Base-by-base conservation (phyloP, 805 yeast species). In the Millerozyma miso region DNA sequence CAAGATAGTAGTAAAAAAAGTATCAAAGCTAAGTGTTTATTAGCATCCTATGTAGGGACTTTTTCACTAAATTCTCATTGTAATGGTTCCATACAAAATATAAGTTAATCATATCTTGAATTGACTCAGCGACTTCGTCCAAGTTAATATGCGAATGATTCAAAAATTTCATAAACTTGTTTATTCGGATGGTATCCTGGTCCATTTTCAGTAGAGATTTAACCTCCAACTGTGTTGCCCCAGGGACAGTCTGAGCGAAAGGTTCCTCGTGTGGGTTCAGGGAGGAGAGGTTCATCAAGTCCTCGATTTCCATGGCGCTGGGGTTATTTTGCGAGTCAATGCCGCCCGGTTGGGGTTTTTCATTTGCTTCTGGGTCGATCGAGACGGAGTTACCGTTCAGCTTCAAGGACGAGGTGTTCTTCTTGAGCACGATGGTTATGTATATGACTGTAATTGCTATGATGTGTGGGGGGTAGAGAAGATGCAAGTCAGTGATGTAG, bases 41-140 rank as follows among this genome's bases (percentile, higher is more conserved):
- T 23, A 71, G 51, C 74, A 70, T 68, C 35, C 53, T 46, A 44
- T 74, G 80, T 13, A 78, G 56, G 2, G 73, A 67, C 47, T 73
- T 75, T 44, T 78, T 73, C 15, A 80, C 76, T 48, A 67, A 60
- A 26, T 69, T 71, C 58, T 87, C 97, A 53, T 86, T 88, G 55
- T 86, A 89, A n/a, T 78, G 60, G 50, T 85, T 88, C 97, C 97
- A 90, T 4, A 79, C 75, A 38, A 88, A 90, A 58, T 90, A 91
- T 3, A 90, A 62, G 3, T 85, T 80, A 34, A 91, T 74, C 55
- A 89, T 65, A 52, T 89, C 96, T 59, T 91, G 97, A 20, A 89
- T 80, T 10, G 89, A 83, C 46, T 85, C 91, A 35, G 85, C 80
- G 4, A 88, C 80, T 55, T 85, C 85, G 41, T 80, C 85, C 31